Base-by-base conservation (phyloP, 257 asterid genomes). In the Galeopsis tetrahit region DNA sequence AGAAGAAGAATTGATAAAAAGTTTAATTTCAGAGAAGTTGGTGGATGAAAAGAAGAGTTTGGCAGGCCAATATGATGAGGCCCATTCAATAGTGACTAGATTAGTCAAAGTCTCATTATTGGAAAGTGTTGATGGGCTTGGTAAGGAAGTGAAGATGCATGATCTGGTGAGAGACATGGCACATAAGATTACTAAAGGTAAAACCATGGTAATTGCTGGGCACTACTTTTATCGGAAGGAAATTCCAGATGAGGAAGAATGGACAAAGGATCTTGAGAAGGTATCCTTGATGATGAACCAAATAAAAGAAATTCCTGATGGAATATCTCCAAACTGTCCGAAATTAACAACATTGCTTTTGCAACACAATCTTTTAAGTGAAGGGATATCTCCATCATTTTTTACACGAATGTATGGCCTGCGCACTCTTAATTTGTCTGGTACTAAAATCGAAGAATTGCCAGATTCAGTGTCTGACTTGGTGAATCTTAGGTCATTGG, bases 271-370 rank as follows among this genome's bases (percentile, higher is more conserved):
- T 72, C 63, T 72, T 36, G 77, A 72, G 63, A 63, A 49, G 62
- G 4, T 72, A 38, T 72, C 77, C 56, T 66, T 74, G 42, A 74
- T 75, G 75, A 1, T 10, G 17, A 60, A 40, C 10, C 0, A 0
- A 0, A 75, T 68, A n/a, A 1, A 10, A 58, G 39, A 36, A 11
- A 46, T 73, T 39, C 72, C 60, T 15, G 5, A 6, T 8, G 40
- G 40, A 55, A 8, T 73, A 63, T 73, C 77, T 73, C 77, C 77
- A 39, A 52, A 73, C 9, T 73, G 71, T 53, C 77, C 77, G 4
- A 73, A 63, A 35, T 63, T 73, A 38, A 36, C 59, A 38, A 73
- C 21, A 33, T 33, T 73, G 67, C 72, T 64, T 73, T 60, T 73
- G 40, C 6, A 39, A 1, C 10, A 34, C 21, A 73, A 64, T 32